Conservation (phyloP, 2,329 filamentous ascomycete species). For the Coniochaeta pulveracea region DNA sequence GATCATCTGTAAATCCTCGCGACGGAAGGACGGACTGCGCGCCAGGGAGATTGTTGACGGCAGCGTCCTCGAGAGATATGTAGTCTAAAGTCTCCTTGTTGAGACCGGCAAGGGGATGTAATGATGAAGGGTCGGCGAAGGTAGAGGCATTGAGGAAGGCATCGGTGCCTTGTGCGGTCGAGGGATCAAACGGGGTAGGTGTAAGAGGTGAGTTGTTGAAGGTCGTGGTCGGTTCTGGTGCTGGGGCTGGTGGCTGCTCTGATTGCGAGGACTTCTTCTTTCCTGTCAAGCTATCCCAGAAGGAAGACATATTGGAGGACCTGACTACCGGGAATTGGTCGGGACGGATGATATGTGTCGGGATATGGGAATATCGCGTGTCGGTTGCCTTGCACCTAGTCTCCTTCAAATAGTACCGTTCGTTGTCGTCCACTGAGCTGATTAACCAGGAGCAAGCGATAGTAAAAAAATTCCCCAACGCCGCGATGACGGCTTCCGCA, state of each 20-base stretch:
- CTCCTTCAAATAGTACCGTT: too few species aligned
- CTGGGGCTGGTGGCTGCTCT: constrained; percentile 32
- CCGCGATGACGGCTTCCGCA: constrained; percentile 3
- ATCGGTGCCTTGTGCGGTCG: constrained; percentile 67
- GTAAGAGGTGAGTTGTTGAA: constrained; percentile 28
- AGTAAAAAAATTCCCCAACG: constrained; percentile 3
- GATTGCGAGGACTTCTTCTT: constrained; percentile 36
- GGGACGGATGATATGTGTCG: too few species aligned
- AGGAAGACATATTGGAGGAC: neutral
- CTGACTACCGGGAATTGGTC: neutral
- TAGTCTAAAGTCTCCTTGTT: constrained; percentile 93
- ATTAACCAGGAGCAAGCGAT: constrained; percentile 2
- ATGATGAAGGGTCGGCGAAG: constrained; percentile 74
- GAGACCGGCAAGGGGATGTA: constrained; percentile 88
- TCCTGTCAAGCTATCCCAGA: constrained; percentile 53
- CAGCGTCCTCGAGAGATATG: constrained; percentile 83
- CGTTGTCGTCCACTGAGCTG: too few species aligned
- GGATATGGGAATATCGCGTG: too few species aligned
- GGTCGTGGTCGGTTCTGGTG: constrained; percentile 4
- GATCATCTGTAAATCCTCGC: constrained; percentile 93
- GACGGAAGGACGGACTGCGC: constrained; percentile 82
- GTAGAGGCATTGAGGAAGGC: constrained; percentile 70
- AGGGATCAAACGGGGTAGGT: constrained; percentile 55
- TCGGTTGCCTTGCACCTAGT: too few species aligned
- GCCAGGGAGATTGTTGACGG: constrained; percentile 76